A percentile compares a stretch with the other conserved stretches of the same genome.
These are phyloP conservation scores for Chytriomyces confervae DNA, from an alignment of 192 early-diverging fungal genomes.

Conservation along the genomic window DNA sequence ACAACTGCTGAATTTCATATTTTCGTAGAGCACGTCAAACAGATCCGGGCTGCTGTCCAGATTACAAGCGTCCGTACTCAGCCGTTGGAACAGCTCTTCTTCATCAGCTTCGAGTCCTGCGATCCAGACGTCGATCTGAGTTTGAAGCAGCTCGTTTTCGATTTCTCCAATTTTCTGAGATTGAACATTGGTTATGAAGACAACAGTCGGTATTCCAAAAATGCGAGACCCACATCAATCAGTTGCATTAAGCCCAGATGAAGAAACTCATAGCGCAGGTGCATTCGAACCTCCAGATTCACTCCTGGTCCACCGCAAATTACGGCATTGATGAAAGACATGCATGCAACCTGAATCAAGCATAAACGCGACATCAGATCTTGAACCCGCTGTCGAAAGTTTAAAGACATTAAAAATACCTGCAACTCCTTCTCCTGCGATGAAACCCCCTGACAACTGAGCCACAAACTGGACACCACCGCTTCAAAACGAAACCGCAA, in stretches of 20 bases:
- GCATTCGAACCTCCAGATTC: constrained; percentile 58
- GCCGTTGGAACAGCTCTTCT: constrained; percentile 42
- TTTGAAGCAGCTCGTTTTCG: constrained; percentile 62
- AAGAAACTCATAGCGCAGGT: constrained; percentile 59
- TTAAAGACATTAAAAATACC: constrained; percentile 26
- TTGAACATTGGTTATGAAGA: too few relatives aligned
- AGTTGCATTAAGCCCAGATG: constrained; percentile 53
- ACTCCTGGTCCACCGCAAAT: constrained; percentile 59
- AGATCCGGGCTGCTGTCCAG: constrained; percentile 36
- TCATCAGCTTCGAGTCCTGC: constrained; percentile 58
- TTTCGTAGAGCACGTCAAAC: constrained; percentile 32
- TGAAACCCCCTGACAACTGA: constrained; percentile 50
- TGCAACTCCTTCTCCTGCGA: constrained; percentile 56
- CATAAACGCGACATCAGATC: too few relatives aligned
- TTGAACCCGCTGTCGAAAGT: neutral
- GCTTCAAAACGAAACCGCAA: constrained; percentile 54
- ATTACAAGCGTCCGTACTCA: constrained; percentile 30
- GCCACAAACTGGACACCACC: constrained; percentile 51
- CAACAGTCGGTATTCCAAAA: neutral
- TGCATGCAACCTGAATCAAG: constrained; percentile 46
- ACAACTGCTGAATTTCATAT: constrained; percentile 43
- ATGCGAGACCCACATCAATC: constrained; percentile 47
- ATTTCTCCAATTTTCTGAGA: constrained; percentile 49
- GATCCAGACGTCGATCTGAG: constrained; percentile 61
- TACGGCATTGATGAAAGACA: constrained; percentile 65